Base-by-base conservation (phyloP, 2,329 filamentous ascomycete genomes). In the Diaporthe aspalathi region DNA sequence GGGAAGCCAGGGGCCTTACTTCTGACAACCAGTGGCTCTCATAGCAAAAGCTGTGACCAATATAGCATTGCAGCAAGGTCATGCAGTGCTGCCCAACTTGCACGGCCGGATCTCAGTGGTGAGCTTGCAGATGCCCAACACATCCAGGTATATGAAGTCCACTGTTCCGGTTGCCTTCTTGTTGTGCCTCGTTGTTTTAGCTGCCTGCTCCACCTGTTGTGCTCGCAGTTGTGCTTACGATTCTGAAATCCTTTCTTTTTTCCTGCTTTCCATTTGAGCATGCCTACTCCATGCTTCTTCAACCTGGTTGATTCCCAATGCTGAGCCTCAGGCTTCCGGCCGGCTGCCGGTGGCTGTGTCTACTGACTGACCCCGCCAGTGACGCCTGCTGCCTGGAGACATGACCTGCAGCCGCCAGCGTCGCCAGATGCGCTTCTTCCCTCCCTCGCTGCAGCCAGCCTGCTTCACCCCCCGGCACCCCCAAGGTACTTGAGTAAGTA, bases 51-150 rank as follows among this genome's bases (percentile, higher is more conserved):
- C 29, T 53, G 16, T 32, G 32, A 32, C n/a, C 32, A 32, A 8
- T 32, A 32, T 8, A 32, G 47, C 17, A 8, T 54, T 32, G 14
- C 38, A 35, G 20, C 9, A 45, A 35, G 11, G 14, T n/a, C 12
- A 70, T 70, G 62, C 62, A 68, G 52, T 38, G 69, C 52, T 70
- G 69, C 69, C 69, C 69, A 56, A 70, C 16, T 22, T 5, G 5
- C 56, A 29, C 22, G 11, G 27, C 27, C 12, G 27, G 24, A 16
- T 5, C 14, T 38, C 12, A n/a, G 50, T 20, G 43, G 47, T 35
- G 57, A 63, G 43, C 43, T 35, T 47, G 22, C n/a, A 20, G 60
- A 24, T 65, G 29, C 45, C 60, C 45, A 65, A 65, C 17, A 60
- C 56, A 32, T 14, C 40, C 9, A 50, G n/a, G 43, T 63, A 63